Conservation (phyloP, 2,329 filamentous ascomycete genomes). For the Verticillium zaregamsianum region DNA sequence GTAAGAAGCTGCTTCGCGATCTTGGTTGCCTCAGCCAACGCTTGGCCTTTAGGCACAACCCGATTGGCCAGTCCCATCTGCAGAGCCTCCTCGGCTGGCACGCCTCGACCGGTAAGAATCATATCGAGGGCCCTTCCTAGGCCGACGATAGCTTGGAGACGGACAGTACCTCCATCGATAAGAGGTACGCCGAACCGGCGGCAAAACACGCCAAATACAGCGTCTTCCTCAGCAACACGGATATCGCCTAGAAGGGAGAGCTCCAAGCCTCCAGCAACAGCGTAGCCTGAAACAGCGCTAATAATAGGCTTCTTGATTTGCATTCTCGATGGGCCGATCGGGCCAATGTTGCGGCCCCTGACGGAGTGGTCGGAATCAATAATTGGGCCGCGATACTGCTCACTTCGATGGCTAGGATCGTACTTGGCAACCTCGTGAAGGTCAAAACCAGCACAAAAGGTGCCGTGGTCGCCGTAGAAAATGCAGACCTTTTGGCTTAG, state of each 20-base stretch:
- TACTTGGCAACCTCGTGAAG: conserved; percentile 36
- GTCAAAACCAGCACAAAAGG: conserved; percentile 52
- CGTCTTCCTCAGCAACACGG: conserved; percentile 47
- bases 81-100: conserved; percentile 44
- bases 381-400: conserved; percentile 3
- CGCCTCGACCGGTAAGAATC: conserved; percentile 49
- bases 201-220: conserved; percentile 52
- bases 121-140: conserved; percentile 51
- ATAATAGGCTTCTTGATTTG: conserved; percentile 48
- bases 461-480: conserved; percentile 38
- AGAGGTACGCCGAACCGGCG: conserved; percentile 33
- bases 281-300: conserved; percentile 44
- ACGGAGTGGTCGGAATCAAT: conserved; percentile 10
- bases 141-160: conserved; percentile 45
- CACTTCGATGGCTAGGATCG: neutral
- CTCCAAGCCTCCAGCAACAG: conserved; percentile 49
- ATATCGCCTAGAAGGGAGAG: conserved; percentile 48
- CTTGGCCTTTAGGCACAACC: conserved; percentile 45
- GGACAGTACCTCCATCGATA: conserved; percentile 43
- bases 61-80: conserved; percentile 48
- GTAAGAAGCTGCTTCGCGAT: conserved; percentile 40
- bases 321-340: conserved; percentile 49
- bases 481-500: conserved; percentile 46
- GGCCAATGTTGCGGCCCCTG: conserved; percentile 27
- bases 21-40: conserved; percentile 41